phyloP scores from a whole-genome alignment of 2,329 filamentous ascomycete genomes.

The Teratosphaeria gauchensis region DNA sequence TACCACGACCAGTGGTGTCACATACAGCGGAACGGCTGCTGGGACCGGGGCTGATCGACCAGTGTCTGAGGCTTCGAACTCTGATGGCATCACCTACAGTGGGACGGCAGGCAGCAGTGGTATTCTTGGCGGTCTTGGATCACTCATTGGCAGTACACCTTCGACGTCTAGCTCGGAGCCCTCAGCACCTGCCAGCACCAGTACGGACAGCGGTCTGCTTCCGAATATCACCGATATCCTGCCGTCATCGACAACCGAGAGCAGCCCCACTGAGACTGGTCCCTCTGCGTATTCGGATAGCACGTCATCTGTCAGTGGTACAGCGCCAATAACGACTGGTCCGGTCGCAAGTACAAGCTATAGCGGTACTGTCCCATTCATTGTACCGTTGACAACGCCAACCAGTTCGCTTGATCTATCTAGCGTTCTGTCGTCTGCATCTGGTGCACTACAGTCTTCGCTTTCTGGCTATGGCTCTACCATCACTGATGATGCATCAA shows the following conservation, averaged over 20 bases:
- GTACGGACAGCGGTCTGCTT: no score
- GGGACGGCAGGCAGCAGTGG: no score
- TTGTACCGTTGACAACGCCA: background rate
- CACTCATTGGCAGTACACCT: no score
- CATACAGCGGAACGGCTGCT: background rate
- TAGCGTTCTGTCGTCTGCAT: no score
- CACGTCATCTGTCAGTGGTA: background rate
- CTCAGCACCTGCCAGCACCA: no score
- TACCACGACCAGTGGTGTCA: background rate
- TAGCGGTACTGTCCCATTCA: background rate
- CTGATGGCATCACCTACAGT: background rate
- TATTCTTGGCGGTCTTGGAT: no score
- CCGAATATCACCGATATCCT: background rate
- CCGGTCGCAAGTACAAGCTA: background rate
- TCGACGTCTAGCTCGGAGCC: no score
- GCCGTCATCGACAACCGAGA: background rate
- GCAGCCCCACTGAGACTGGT: background rate
- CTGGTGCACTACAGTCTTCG: no score
- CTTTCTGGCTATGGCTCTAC: no score
- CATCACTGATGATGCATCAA: constrained; percentile 12
- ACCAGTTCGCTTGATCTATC: background rate
- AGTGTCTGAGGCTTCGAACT: background rate
- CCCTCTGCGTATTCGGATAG: background rate
- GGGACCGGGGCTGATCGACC: background rate
- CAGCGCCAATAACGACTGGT: background rate